Conservation (phyloP, 2,329 filamentous ascomycete genomes). For the Emmonsiellopsis sp. region DNA sequence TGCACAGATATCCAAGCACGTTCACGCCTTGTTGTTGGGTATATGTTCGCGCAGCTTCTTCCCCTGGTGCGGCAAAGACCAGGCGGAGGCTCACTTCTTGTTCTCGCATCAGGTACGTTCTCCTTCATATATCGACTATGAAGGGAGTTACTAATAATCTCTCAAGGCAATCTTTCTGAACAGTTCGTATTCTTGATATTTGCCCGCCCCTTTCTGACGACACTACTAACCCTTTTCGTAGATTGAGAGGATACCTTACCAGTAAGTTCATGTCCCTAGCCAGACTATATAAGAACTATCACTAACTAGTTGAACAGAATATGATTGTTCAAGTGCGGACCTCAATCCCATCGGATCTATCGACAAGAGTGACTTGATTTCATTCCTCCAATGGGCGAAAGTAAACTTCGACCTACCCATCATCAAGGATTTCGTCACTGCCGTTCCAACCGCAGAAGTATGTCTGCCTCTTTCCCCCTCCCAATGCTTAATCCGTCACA, state of each 20-base stretch:
- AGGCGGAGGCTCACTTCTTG: slow-evolving; percentile 39
- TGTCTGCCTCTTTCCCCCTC: not conserved
- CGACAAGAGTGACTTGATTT: slow-evolving; percentile 57
- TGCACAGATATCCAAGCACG: slow-evolving; percentile 2
- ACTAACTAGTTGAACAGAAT: slow-evolving; percentile 55
- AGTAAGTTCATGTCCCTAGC: not conserved
- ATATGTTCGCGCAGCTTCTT: slow-evolving; percentile 4
- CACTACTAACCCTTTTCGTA: not conserved
- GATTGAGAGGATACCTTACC: slow-evolving; percentile 4
- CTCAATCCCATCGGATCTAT: slow-evolving; percentile 49
- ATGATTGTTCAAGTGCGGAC: slow-evolving; percentile 48
- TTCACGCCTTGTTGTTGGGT: slow-evolving; percentile 1
- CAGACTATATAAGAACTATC: not conserved
- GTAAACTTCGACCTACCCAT: slow-evolving; percentile 48
- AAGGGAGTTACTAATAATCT: slow-evolving; percentile 39
- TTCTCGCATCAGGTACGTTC: slow-evolving; percentile 46
- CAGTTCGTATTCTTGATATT: not conserved
- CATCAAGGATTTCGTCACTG: slow-evolving; percentile 50
- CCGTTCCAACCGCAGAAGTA: slow-evolving; percentile 46
- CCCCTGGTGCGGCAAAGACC: not conserved
- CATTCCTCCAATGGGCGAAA: slow-evolving; percentile 57
- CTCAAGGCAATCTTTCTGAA: slow-evolving; percentile 27
- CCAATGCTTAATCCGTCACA: not conserved
- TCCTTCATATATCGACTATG: not conserved
- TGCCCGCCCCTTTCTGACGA: not conserved